These are phyloP conservation scores for Eimeria tenella DNA, from an alignment of 169 alveolate genomes.

Conservation along the genomic window DNA sequence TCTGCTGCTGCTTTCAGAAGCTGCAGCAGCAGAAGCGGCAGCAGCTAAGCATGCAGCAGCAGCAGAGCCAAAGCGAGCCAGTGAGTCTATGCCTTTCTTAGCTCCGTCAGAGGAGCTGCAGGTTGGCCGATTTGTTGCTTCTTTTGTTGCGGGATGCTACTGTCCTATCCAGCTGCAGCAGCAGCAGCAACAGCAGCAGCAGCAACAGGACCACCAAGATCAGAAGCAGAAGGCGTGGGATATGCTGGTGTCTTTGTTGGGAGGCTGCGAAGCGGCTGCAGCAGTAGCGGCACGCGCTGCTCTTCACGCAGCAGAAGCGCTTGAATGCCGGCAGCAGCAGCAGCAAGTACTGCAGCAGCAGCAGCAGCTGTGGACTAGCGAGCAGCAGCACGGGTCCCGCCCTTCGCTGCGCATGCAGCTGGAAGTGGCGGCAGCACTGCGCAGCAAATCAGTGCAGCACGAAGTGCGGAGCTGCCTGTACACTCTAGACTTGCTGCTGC, in stretches of 20 bases:
- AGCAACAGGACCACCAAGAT: background rate
- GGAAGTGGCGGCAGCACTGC: conserved; percentile 29
- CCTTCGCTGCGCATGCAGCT: conserved; percentile 52
- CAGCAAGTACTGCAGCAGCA: background rate
- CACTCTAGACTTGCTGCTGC: conserved; percentile 34
- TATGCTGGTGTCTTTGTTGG: background rate
- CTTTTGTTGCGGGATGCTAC: background rate
- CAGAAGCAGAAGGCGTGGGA: background rate
- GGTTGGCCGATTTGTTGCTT: conserved; percentile 13
- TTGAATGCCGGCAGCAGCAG: conserved; percentile 18
- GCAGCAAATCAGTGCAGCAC: conserved; percentile 36
- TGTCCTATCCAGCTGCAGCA: background rate
- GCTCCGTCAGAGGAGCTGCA: conserved; percentile 38
- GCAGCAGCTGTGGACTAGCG: conserved; percentile 59
- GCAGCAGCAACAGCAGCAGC: conserved; percentile 29
- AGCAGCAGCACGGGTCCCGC: conserved; percentile 55
- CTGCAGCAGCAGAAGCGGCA: background rate
- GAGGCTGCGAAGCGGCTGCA: background rate
- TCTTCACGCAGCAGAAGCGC: conserved; percentile 27
- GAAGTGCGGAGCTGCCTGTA: conserved; percentile 52
- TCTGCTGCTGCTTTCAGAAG: conserved; percentile 8
- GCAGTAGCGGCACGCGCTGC: conserved; percentile 46
- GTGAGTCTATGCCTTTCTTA: background rate
- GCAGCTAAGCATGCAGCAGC: background rate
- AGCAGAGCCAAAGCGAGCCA: background rate